A percentile compares a stretch with the other conserved stretches of the same genome.
phyloP scores from a whole-genome alignment of 768 basidiomycete genomes.

The Panaeolus cyanescens region DNA sequence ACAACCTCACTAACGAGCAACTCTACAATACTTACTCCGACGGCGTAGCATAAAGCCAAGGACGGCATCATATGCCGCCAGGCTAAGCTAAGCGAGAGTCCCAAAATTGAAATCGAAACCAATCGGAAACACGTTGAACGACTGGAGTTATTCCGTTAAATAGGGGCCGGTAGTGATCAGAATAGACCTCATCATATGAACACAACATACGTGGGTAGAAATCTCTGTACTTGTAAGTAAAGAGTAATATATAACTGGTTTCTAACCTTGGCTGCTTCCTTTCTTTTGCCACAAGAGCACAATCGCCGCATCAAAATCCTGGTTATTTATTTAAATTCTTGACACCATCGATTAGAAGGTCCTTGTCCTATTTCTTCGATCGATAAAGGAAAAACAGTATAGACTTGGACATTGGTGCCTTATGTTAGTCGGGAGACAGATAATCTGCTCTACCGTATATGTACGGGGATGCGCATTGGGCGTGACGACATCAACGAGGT shows the following conservation, averaged over 20 bases:
- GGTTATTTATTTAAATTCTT: not conserved
- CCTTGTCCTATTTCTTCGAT: not conserved
- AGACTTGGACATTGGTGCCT: not conserved
- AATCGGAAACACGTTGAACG: not conserved
- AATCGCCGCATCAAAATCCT: not conserved
- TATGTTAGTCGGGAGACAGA: conserved; percentile 1
- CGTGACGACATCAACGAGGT: conserved; percentile 1
- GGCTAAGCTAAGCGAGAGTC: not conserved
- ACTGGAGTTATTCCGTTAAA: not conserved
- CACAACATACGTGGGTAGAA: not conserved
- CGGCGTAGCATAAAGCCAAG: not conserved
- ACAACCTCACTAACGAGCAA: no score
- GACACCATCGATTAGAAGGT: not conserved
- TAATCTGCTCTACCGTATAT: not conserved
- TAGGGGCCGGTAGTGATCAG: not conserved
- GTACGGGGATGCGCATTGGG: not conserved
- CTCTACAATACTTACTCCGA: not conserved
- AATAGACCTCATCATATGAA: not conserved
- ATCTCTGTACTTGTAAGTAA: not conserved
- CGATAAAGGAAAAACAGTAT: not conserved
- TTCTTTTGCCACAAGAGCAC: not conserved
- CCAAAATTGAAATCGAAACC: not conserved
- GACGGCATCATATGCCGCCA: not conserved
- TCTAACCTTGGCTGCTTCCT: not conserved
- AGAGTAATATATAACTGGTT: not conserved